A percentile compares a stretch with the other conserved stretches of the same genome.
phyloP scores from a whole-genome alignment of 2,329 filamentous ascomycete genomes.

The Fusarium sp. region DNA sequence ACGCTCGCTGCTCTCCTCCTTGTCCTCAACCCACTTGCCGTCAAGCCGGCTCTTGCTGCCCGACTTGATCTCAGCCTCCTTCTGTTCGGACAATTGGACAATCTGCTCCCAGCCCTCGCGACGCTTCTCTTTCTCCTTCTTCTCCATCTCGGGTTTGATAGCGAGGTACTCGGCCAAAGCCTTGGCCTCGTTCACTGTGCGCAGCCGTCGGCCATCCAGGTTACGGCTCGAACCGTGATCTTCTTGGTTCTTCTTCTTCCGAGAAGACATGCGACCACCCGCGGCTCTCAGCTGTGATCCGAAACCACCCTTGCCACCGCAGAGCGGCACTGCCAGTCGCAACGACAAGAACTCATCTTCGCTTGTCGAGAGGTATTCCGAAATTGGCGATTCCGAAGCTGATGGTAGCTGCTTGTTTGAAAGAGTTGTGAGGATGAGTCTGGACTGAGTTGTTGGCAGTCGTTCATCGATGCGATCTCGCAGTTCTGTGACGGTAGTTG shows the following conservation, averaged over 20 bases:
- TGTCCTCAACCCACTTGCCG: conserved; percentile 94
- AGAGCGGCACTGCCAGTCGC: conserved; percentile 81
- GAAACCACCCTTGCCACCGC: conserved; percentile 97
- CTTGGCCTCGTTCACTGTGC: conserved; percentile 96
- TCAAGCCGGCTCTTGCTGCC: conserved; percentile 80
- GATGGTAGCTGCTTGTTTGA: conserved; percentile 77
- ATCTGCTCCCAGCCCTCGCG: conserved; percentile 89
- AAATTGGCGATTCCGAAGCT: conserved; percentile 66
- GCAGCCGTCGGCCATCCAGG: conserved; percentile 87
- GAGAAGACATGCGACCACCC: conserved; percentile 97
- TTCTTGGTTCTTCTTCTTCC: conserved; percentile 87
- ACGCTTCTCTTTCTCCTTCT: conserved; percentile 89
- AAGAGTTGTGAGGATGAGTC: conserved; percentile 84
- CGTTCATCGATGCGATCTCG: conserved; percentile 71
- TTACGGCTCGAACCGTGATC: conserved; percentile 93
- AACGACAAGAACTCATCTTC: conserved; percentile 82
- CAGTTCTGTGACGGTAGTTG: conserved; percentile 76
- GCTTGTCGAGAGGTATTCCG: conserved; percentile 67
- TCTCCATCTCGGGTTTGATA: conserved; percentile 97
- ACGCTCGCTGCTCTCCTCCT: conserved; percentile 88
- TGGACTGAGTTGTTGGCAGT: conserved; percentile 67
- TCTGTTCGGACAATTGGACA: conserved; percentile 84
- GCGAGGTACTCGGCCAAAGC: conserved; percentile 93
- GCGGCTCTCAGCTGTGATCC: conserved; percentile 96
- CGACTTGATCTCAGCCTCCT: conserved; percentile 84